phyloP scores from a whole-genome alignment of 345 rosid species.

The Syzygium jambos region DNA sequence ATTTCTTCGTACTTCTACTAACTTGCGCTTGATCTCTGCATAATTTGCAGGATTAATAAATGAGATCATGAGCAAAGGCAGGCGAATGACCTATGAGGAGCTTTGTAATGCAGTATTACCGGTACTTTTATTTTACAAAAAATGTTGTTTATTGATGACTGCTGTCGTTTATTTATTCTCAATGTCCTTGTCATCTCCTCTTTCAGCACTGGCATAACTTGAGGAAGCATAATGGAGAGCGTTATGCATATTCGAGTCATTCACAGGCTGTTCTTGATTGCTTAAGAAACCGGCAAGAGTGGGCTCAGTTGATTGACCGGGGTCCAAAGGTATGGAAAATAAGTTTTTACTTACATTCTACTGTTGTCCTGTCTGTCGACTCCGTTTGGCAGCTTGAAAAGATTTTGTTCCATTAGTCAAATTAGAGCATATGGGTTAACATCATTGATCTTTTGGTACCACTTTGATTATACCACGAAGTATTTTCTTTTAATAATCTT shows the following conservation, averaged over 20 bases:
- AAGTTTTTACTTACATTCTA: not conserved
- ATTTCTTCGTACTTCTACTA: not conserved
- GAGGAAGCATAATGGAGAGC: conserved; percentile 98
- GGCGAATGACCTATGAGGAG: conserved; percentile 87
- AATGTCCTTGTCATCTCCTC: conserved; percentile 4
- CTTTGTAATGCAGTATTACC: conserved; percentile 95
- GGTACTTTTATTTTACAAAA: conserved; percentile 24
- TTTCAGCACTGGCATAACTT: conserved; percentile 93
- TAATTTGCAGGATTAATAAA: conserved; percentile 51
- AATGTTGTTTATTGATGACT: conserved; percentile 1
- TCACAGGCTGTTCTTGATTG: conserved; percentile 99
- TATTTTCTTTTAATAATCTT: not conserved
- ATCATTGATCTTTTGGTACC: not conserved
- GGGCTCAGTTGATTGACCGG: conserved; percentile 97
- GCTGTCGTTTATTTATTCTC: not conserved
- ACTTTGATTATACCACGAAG: not conserved
- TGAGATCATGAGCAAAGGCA: conserved; percentile 93
- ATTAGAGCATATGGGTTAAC: not conserved
- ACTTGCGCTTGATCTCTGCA: not conserved
- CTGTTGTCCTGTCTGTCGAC: not conserved
- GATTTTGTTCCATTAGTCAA: not conserved
- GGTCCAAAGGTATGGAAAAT: conserved; percentile 76
- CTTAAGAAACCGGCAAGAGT: conserved; percentile 89
- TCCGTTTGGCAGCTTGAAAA: not conserved
- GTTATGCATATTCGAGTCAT: conserved; percentile 96